Percentiles rank a stretch among this genome's conserved stretches.
These are phyloP conservation scores for Claviceps maximensis DNA, from an alignment of 2,329 filamentous ascomycete genomes.

Conservation along the genomic window DNA sequence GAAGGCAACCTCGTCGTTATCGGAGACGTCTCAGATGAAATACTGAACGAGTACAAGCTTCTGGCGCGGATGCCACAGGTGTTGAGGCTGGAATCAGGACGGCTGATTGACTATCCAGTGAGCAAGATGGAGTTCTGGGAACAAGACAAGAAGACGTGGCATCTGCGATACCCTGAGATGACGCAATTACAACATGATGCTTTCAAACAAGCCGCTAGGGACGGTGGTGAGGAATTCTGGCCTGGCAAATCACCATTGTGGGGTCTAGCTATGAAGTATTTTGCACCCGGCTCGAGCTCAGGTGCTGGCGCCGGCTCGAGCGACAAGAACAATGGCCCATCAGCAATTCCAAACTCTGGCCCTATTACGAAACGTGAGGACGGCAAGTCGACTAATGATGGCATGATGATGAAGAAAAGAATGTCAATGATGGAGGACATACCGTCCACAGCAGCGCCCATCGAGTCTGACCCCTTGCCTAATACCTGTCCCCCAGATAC, in stretches of 20 bases:
- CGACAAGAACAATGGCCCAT: not conserved
- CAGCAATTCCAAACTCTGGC: not conserved
- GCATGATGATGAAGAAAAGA: slow-evolving; percentile 1
- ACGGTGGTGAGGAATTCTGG: slow-evolving; percentile 38
- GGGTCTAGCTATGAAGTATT: slow-evolving; percentile 45
- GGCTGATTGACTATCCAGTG: slow-evolving; percentile 44
- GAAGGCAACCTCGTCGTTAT: slow-evolving; percentile 23
- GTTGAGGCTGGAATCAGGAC: slow-evolving; percentile 33
- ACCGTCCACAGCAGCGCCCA: slow-evolving; percentile 19
- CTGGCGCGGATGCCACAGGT: slow-evolving; percentile 37
- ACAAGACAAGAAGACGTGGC: slow-evolving; percentile 41
- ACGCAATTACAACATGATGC: slow-evolving; percentile 43
- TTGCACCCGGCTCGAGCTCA: slow-evolving; percentile 29
- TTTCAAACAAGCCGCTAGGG: slow-evolving; percentile 38
- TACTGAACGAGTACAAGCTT: slow-evolving; percentile 31
- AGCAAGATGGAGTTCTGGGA: slow-evolving; percentile 47
- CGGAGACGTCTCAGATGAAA: slow-evolving; percentile 20
- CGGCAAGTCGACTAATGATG: slow-evolving; percentile 14
- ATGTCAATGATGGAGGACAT: slow-evolving; percentile 9
- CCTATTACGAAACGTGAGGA: slow-evolving; percentile 13
- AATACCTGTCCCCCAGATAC: slow-evolving; percentile 25
- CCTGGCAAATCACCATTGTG: slow-evolving; percentile 39
- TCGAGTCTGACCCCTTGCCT: slow-evolving; percentile 15
- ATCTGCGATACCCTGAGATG: slow-evolving; percentile 51
- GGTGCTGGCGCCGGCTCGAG: not conserved